These are phyloP conservation scores for Graphilbum ipis-grandicollis DNA, from an alignment of 2,329 filamentous ascomycete species.

Conservation along the genomic window DNA sequence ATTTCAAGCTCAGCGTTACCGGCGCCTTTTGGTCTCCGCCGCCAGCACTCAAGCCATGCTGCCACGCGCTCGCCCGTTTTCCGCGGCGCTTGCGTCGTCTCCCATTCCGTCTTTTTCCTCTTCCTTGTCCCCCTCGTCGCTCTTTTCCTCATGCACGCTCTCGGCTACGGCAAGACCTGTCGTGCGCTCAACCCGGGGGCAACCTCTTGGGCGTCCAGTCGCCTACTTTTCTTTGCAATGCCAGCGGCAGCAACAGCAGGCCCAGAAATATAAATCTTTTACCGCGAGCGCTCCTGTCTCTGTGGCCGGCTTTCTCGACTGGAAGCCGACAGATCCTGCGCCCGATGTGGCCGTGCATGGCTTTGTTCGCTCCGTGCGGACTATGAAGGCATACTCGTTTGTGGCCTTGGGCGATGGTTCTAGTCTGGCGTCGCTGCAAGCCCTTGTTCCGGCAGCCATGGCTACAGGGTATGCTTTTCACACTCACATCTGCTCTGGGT, in stretches of 20 bases:
- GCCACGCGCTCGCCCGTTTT: no score
- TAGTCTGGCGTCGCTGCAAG: slow-evolving; percentile 61
- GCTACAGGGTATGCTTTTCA: slow-evolving; percentile 46
- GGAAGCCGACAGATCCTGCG: slow-evolving; percentile 25
- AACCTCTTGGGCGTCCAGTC: no score
- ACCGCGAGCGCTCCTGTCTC: slow-evolving; percentile 15
- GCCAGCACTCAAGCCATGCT: no score
- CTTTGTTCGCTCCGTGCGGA: slow-evolving; percentile 68
- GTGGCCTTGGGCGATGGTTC: slow-evolving; percentile 79
- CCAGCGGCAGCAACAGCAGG: no score
- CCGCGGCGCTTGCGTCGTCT: background rate
- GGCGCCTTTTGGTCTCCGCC: no score
- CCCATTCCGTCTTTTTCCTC: background rate
- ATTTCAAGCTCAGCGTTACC: no score
- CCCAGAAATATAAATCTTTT: no score
- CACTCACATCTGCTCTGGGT: slow-evolving; percentile 9
- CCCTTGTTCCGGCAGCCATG: slow-evolving; percentile 54
- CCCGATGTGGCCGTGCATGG: slow-evolving; percentile 50
- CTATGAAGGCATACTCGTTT: slow-evolving; percentile 73
- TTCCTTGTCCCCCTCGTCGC: background rate
- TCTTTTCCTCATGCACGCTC: background rate
- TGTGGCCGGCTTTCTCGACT: slow-evolving; percentile 38
- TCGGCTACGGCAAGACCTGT: no score
- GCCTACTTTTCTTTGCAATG: no score
- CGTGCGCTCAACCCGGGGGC: no score